phyloP scores from a whole-genome alignment of 78 protist species.

The Anaeramoeba flamelloides region DNA sequence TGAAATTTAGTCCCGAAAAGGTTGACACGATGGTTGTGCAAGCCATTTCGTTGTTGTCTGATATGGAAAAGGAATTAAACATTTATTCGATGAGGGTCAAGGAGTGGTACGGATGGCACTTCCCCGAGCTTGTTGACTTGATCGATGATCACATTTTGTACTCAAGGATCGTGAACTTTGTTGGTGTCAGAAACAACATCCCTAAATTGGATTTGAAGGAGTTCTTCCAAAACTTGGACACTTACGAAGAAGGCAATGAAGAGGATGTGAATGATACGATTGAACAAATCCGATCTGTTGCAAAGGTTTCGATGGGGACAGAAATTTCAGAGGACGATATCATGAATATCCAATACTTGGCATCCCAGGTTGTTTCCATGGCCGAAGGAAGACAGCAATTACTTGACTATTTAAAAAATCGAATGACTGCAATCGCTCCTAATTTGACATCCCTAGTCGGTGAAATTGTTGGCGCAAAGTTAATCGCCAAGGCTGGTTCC shows the following conservation, averaged over 20 bases:
- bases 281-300: slow-evolving; percentile 37
- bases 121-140: slow-evolving; percentile 90
- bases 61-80: slow-evolving; percentile 94
- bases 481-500: slow-evolving; percentile 78
- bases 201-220: background rate
- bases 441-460: slow-evolving; percentile 85
- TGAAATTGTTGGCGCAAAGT: slow-evolving; percentile 82
- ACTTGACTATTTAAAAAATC: slow-evolving; percentile 62
- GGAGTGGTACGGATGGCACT: slow-evolving; percentile 98
- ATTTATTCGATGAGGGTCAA: slow-evolving; percentile 73
- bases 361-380: slow-evolving; percentile 45
- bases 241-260: too few species aligned
- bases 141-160: too few species aligned
- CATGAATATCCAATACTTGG: background rate
- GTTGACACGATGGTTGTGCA: slow-evolving; percentile 98
- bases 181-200: too few species aligned
- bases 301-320: slow-evolving; percentile 54
- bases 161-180: too few species aligned
- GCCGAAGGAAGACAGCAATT: slow-evolving; percentile 68
- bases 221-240: too few species aligned
- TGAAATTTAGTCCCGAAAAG: slow-evolving; percentile 93
- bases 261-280: slow-evolving; percentile 58
- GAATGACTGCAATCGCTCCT: slow-evolving; percentile 83
- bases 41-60: slow-evolving; percentile 75
- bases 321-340: slow-evolving; percentile 59